phyloP scores from a whole-genome alignment of 805 yeast species.

The Cyberlindnera nakhonratchasimensis region DNA sequence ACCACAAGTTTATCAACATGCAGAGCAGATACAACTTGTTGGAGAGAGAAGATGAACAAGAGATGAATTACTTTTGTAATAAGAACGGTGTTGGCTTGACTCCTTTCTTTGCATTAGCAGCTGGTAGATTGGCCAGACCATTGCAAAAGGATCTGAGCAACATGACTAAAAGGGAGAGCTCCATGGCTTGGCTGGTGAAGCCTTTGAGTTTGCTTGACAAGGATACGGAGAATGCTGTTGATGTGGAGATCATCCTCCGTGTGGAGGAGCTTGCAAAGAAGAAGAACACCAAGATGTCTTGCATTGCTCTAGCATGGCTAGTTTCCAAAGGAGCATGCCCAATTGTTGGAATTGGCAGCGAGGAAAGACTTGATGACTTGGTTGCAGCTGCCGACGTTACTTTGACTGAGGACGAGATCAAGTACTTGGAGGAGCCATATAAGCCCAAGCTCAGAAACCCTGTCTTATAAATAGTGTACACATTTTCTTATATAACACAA shows the following conservation, averaged over 20 bases:
- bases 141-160: not conserved
- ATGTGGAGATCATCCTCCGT: slow-evolving; percentile 39
- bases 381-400: slow-evolving; percentile 38
- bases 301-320: slow-evolving; percentile 50
- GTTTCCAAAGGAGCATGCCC: slow-evolving; percentile 49
- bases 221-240: slow-evolving; percentile 18
- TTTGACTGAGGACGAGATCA: slow-evolving; percentile 27
- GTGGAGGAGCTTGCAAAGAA: slow-evolving; percentile 52
- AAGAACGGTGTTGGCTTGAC: slow-evolving; percentile 52
- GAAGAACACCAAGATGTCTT: slow-evolving; percentile 47
- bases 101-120: slow-evolving; percentile 58
- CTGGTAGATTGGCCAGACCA: slow-evolving; percentile 54
- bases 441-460: slow-evolving; percentile 16
- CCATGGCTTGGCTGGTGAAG: not conserved
- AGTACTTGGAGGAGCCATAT: slow-evolving; percentile 22
- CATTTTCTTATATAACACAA: not conserved
- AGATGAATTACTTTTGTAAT: slow-evolving; percentile 53
- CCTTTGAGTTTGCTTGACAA: slow-evolving; percentile 2
- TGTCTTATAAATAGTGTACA: not conserved
- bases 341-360: slow-evolving; percentile 49
- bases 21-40: slow-evolving; percentile 55
- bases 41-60: slow-evolving; percentile 60
- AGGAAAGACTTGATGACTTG: slow-evolving; percentile 50
- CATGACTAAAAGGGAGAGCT: slow-evolving; percentile 12
- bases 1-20: slow-evolving; percentile 57